Percentiles rank a stretch among this genome's conserved stretches.
Evolutionary conservation across 495 filamentous ascomycete species (phyloP).

Genomic region (Podospora fimiseda): DNA sequence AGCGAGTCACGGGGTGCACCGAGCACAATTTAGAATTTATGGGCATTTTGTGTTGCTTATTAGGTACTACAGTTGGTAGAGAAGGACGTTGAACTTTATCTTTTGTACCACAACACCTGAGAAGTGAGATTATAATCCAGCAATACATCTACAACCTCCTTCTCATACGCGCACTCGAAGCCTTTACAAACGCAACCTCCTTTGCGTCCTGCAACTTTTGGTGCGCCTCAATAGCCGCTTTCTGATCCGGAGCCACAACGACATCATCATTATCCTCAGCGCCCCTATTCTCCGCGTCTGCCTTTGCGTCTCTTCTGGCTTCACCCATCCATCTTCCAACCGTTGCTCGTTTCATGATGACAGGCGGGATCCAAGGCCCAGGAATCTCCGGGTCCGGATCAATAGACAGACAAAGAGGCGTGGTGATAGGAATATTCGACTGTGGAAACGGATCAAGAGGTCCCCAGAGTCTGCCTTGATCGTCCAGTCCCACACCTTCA

Average conservation of each 20-base stretch:
- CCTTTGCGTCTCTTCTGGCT: background rate
- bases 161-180: background rate
- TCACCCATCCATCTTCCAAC: background rate
- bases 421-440: background rate
- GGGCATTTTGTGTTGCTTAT: too few relatives aligned
- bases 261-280: background rate
- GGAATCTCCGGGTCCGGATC: background rate
- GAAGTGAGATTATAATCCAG: too few relatives aligned
- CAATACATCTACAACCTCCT: too few relatives aligned
- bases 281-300: background rate
- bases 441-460: slow-evolving; percentile 9
- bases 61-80: too few relatives aligned
- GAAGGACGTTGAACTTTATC: too few relatives aligned
- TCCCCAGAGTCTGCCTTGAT: slow-evolving; percentile 1
- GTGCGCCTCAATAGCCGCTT: background rate
- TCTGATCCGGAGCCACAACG: slow-evolving; percentile 4
- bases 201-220: background rate
- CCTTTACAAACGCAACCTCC: background rate
- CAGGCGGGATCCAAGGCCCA: too few relatives aligned
- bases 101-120: too few relatives aligned
- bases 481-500: slow-evolving; percentile 1
- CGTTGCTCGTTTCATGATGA: background rate
- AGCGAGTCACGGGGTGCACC: too few relatives aligned
- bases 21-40: too few relatives aligned
- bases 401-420: background rate